Base-by-base conservation (phyloP, 148 eudicot species). In the Talinum fruticosum region DNA sequence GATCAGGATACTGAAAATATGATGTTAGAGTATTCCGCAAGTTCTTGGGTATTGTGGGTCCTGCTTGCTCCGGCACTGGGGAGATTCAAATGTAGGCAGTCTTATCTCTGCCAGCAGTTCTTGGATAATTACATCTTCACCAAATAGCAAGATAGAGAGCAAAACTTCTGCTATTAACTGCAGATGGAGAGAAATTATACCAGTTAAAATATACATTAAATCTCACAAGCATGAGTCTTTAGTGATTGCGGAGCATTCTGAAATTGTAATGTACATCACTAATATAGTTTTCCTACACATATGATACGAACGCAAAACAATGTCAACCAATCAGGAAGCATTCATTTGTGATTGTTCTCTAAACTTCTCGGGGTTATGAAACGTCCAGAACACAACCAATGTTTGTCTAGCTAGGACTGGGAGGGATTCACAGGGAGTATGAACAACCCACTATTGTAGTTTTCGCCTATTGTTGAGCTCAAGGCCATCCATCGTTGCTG, bases 81-180 rank as follows among this genome's bases (percentile, higher is more conserved):
- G n/a, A n/a, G n/a, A n/a, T n/a, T n/a, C n/a, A n/a, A n/a, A n/a
- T n/a, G n/a, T n/a, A n/a, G n/a, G n/a, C n/a, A n/a, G n/a, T n/a
- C n/a, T n/a, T n/a, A n/a, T n/a, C n/a, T n/a, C n/a, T n/a, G n/a
- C n/a, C n/a, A n/a, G n/a, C n/a, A n/a, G n/a, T n/a, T n/a, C n/a
- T n/a, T n/a, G n/a, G n/a, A n/a, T n/a, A n/a, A n/a, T n/a, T n/a
- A n/a, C 59, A 74, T 26, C 61, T 74, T 69, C 73, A 59, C 10
- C 45, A 44, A 38, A 21, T 33, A 36, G 16, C 10, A 8, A 47
- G 35, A 10, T 26, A 6, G 26, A 66, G 67, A 28, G 21, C 62
- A 5, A 32, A 19, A 45, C 2, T 32, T 8, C 41, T 64, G 57
- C 80, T 36, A 36, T 66, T 51, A 76, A 49, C 83, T 81, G 80